Evolutionary conservation across 2,329 filamentous ascomycete genomes (phyloP), one percentile per base, ranked within the genome.

Genomic region (Xylariaceae sp.): DNA sequence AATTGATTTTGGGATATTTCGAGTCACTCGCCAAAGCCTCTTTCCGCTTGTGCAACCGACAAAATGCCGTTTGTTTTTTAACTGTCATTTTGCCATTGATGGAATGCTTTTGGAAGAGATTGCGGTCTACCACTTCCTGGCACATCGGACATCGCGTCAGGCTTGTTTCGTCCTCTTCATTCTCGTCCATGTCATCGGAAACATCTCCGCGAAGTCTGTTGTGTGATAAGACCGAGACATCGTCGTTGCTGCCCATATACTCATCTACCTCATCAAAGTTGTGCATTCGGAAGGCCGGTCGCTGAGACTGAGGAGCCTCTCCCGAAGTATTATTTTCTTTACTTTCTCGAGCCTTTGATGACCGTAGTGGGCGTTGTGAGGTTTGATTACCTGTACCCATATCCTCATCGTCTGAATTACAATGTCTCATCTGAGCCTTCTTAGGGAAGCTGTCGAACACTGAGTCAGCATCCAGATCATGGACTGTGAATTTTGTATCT

Each of bases 1-100:
- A 95, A 43, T 87, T 65, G 38, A 95, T 84, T 0, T 65, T 60
- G 0, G 89, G 89, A 58, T 91, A 93, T 0, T 76, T 73, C 33
- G 69, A 74, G 12, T 69, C 59, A 9, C 49, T 55, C 7, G 67
- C 62, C 41, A 65, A 51, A 2, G 82, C 83, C 2, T 74, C 67
- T 22, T 67, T 64, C 44, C 68, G 72, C 53, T 76, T 78, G 66
- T 89, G 85, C 7, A 70, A 64, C 33, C 72, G 68, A 60, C 85
- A 89, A 60, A 89, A 87, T 15, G 63, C 67, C 16, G 72, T 67
- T 59, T 87, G 81, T 52, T 76, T 69, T 24, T 70, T 69, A 28
- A 85, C 73, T 24, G 68, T 75, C 64, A 83, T 68, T 32, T 66
- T 64, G 34, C 61, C 63, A 13, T 66, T 64, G 12, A 68, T 64